Evolutionary conservation across 2,329 filamentous ascomycete species (phyloP), one percentile per base, ranked within the genome.

Genomic region (Ophiostoma quercus): DNA sequence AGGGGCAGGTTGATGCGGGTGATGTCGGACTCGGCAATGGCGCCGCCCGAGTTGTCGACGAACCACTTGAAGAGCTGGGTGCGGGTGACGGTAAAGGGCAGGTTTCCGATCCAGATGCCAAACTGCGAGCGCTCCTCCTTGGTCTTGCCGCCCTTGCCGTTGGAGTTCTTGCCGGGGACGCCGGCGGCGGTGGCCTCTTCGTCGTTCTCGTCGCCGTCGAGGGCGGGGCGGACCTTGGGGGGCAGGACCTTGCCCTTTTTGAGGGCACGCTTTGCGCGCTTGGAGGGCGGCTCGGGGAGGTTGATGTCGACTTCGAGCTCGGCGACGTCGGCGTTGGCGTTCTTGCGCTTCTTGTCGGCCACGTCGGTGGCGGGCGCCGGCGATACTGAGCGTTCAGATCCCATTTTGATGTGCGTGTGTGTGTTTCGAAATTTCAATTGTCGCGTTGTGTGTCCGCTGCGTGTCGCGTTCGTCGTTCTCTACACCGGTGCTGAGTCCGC

Each of bases 101-200:
- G 81, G 79, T 99, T 99, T 75, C 96, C 95, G 75, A 99, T 92
- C 95, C 95, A 99, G 74, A 99, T 87, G 72, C 93, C 92, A 79
- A 92, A 88, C 22, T 91, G 88, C 11, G 92, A 95, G 71, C 92
- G 89, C 74, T 83, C 81, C 74, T 85, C 83, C 69, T 84, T 82
- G 14, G 68, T 63, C 60, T 67, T 63, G 47, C 67, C 57, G 47
- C 37, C 65, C 34, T 65, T 51, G 47, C 60, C 47, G 16, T 51
- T 62, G 60, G 8, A 22, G 32, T 39, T 39, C 14, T 39, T 22
- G 62, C 19, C 32, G 7, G 19, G 60, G 60, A 57, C 51, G 51
- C 51, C 60, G 60, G 29, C 29, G 60, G 60, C 60, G 32, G 54
- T 34, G 22, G 29, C 14, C 19, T 63, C 29, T 57, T 67, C 32